These are phyloP conservation scores for Suhomyces bolitotheri DNA, from an alignment of 1,139 yeast species.

Conservation along the genomic window DNA sequence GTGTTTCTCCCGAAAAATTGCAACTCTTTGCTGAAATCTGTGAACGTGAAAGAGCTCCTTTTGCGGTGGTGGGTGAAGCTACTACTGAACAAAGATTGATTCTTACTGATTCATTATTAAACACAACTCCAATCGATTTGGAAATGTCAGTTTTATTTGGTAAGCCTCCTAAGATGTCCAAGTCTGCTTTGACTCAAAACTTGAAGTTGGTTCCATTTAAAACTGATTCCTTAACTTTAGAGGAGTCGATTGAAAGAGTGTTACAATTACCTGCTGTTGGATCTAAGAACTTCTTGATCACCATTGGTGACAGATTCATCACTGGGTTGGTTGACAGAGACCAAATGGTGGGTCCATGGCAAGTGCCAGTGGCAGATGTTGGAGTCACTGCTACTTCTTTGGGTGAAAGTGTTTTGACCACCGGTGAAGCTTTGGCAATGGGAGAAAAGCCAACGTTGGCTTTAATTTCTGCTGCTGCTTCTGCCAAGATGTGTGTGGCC, in stretches of 20 bases:
- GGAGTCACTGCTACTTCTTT: constrained; percentile 94
- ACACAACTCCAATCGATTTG: constrained; percentile 86
- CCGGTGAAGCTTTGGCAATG: constrained; percentile 98
- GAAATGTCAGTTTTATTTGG: constrained; percentile 98
- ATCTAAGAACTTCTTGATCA: constrained; percentile 89
- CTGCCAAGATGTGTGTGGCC: constrained; percentile 97
- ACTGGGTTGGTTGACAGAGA: constrained; percentile 97
- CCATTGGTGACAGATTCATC: constrained; percentile 96
- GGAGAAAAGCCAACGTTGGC: constrained; percentile 96
- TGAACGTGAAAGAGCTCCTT: constrained; percentile 94
- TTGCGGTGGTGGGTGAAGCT: constrained; percentile 93
- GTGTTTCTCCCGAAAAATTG: constrained; percentile 81
- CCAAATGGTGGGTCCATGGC: constrained; percentile 99
- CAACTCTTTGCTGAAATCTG: constrained; percentile 75
- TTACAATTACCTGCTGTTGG: constrained; percentile 92
- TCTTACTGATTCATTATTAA: constrained; percentile 74
- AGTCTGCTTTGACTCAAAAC: constrained; percentile 67
- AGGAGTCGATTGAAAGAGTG: constrained; percentile 80
- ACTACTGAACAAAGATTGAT: constrained; percentile 82
- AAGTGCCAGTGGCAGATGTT: constrained; percentile 98
- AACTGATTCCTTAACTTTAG: constrained; percentile 32
- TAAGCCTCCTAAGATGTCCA: constrained; percentile 93
- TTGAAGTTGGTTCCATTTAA: constrained; percentile 53
- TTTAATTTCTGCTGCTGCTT: constrained; percentile 85
- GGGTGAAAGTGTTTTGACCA: constrained; percentile 64